Base-by-base conservation (phyloP, 805 yeast species). In the Schwanniomyces polymorphus region DNA sequence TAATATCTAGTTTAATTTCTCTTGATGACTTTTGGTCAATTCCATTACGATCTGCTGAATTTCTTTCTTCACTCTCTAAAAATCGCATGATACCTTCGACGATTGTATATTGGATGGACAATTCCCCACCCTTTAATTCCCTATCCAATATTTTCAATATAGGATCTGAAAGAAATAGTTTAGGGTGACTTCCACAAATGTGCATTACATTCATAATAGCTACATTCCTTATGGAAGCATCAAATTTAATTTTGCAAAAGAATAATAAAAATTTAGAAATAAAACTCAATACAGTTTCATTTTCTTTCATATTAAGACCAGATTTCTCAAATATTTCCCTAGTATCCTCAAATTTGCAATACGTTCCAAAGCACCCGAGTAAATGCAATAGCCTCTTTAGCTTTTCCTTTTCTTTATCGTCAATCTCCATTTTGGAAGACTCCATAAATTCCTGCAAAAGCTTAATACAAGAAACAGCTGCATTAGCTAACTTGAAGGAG, bases 311-410 rank as follows among this genome's bases (percentile, higher is more conserved):
- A 0, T 77, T 78, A 11, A 81, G 40, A 2, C 59, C 59, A 18
- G 78, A 58, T 7, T 60, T 61, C 11, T 63, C 28, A 51, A 84
- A 81, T 1, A 72, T 43, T 0, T 60, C 63, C 12, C 76, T 58
- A 41, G 72, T 65, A 5, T 59, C 61, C 45, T 82, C 86, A 46
- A 88, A 75, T n/a, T 79, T 66, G 53, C 94, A 87, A 52, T 76
- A 78, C 40, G 85, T 74, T 0, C 91, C 95, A 65, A 90, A 81
- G 38, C 79, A 78, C 0, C 96, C 91, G 4, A 88, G 60, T 18
- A 90, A 64, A 55, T 79, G 80, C 1, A 90, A 58, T 5, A 89
- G 61, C 48, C 88, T 76, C 18, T 75, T 74, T 3, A 85, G 55
- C 52, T 75, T 81, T 2, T 74, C 65, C 42, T 79, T 84, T 3